These are phyloP conservation scores for Aspergillus jensenii DNA, from an alignment of 2,329 filamentous ascomycete species.

Conservation along the genomic window DNA sequence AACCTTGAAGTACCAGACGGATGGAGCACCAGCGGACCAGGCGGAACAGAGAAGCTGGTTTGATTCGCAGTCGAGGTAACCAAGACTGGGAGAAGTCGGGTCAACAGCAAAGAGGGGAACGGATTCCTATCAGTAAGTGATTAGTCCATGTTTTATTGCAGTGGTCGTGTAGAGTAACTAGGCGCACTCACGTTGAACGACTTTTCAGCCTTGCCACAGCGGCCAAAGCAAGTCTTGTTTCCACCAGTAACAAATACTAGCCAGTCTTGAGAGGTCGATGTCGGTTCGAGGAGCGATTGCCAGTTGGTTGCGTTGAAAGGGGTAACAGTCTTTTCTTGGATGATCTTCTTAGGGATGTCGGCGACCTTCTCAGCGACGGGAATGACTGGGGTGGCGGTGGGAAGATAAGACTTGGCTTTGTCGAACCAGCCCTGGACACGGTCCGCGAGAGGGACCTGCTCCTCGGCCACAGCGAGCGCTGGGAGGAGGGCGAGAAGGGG, in stretches of 20 bases:
- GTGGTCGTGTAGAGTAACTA: background rate
- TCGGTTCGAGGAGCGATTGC: conserved; percentile 51
- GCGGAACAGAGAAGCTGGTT: conserved; percentile 60
- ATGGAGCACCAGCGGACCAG: conserved; percentile 58
- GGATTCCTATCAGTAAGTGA: conserved; percentile 45
- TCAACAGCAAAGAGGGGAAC: conserved; percentile 54
- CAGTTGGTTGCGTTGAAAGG: conserved; percentile 58
- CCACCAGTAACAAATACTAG: conserved; percentile 62
- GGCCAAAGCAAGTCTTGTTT: conserved; percentile 64
- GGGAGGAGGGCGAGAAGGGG: conserved; percentile 50
- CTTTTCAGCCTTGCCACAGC: conserved; percentile 55
- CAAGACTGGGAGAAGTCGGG: conserved; percentile 57
- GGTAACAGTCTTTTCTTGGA: conserved; percentile 52
- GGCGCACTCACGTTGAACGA: conserved; percentile 48
- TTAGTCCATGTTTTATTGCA: conserved; percentile 11
- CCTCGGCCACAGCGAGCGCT: conserved; percentile 55
- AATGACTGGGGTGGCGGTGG: conserved; percentile 44
- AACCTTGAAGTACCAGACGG: conserved; percentile 58
- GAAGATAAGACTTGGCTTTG: conserved; percentile 56
- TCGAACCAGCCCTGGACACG: conserved; percentile 49
- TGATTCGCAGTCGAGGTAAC: conserved; percentile 59
- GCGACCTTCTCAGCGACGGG: conserved; percentile 42
- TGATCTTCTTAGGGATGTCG: conserved; percentile 41
- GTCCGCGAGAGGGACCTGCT: conserved; percentile 55
- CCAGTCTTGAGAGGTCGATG: conserved; percentile 52